Conservation (phyloP, 495 filamentous ascomycete genomes). For the Mytilinidion resinicola region DNA sequence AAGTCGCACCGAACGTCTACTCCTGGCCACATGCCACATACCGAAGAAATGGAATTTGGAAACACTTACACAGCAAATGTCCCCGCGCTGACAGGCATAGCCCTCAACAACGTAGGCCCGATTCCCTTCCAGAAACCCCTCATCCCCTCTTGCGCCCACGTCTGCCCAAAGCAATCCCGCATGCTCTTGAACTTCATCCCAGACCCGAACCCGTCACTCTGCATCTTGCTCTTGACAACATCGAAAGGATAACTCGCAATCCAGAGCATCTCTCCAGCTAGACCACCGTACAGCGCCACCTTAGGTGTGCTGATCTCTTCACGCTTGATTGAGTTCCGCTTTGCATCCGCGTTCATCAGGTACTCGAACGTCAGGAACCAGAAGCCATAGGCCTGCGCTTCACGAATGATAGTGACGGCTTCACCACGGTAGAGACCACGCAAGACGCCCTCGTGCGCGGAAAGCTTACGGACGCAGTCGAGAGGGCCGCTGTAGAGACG, state of each 20-base stretch:
- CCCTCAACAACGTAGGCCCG: conserved; percentile 85
- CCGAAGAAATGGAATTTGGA: no score
- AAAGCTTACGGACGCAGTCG: conserved; percentile 84
- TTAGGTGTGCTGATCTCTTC: conserved; percentile 75
- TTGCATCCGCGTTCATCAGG: conserved; percentile 84
- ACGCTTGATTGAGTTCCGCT: conserved; percentile 63
- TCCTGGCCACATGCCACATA: no score
- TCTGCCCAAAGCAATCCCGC: conserved; percentile 85
- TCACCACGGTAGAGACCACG: conserved; percentile 79
- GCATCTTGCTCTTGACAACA: conserved; percentile 99
- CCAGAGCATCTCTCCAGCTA: conserved; percentile 93
- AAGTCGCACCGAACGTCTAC: no score
- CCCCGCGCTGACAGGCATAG: conserved; percentile 94
- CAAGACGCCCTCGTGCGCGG: conserved; percentile 54
- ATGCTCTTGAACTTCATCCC: conserved; percentile 68
- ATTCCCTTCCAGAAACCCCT: conserved; percentile 95
- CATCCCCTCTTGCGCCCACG: conserved; percentile 66
- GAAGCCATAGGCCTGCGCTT: conserved; percentile 88
- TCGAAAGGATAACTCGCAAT: conserved; percentile 89
- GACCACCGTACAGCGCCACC: conserved; percentile 83
- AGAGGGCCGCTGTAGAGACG: conserved; percentile 77
- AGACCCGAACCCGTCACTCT: conserved; percentile 78
- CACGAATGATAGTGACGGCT: conserved; percentile 76
- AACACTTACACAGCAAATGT: conserved; percentile 77
- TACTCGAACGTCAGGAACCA: conserved; percentile 97